Evolutionary conservation across 192 early-diverging fungal genomes (phyloP).

Genomic region (Coemansia sp.): DNA sequence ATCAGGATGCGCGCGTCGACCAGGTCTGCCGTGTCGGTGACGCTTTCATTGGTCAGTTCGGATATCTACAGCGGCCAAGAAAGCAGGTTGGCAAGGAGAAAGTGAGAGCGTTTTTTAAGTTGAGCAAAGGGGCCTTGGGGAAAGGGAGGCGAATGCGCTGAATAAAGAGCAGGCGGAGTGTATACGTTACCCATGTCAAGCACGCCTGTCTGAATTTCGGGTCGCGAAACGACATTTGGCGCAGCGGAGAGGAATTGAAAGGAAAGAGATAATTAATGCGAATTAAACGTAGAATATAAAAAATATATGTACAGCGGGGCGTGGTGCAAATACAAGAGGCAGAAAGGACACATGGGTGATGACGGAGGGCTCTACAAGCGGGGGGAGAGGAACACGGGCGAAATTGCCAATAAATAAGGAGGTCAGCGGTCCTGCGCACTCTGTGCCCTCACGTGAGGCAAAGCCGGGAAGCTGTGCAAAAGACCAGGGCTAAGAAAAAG

Average conservation of each 20-base stretch:
- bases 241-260: not conserved
- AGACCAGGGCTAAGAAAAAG: too few relatives aligned
- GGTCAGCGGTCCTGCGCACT: too few relatives aligned
- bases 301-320: too few relatives aligned
- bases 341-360: too few relatives aligned
- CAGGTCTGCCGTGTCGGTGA: conserved; percentile 18
- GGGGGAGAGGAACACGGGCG: too few relatives aligned
- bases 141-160: not conserved
- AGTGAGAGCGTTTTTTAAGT: not conserved
- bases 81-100: too few relatives aligned
- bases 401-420: too few relatives aligned
- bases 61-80: conserved; percentile 17
- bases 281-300: not conserved
- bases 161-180: not conserved
- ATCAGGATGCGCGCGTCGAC: conserved; percentile 39
- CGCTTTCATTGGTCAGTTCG: conserved; percentile 11
- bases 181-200: conserved; percentile 21
- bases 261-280: not conserved
- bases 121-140: too few relatives aligned
- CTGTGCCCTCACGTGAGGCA: too few relatives aligned
- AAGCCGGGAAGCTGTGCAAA: too few relatives aligned
- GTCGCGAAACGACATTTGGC: conserved; percentile 22
- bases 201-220: conserved; percentile 32
- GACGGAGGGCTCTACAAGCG: too few relatives aligned
- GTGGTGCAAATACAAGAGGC: not conserved